phyloP scores from a whole-genome alignment of 495 filamentous ascomycete species.

The Immersiella caudata region DNA sequence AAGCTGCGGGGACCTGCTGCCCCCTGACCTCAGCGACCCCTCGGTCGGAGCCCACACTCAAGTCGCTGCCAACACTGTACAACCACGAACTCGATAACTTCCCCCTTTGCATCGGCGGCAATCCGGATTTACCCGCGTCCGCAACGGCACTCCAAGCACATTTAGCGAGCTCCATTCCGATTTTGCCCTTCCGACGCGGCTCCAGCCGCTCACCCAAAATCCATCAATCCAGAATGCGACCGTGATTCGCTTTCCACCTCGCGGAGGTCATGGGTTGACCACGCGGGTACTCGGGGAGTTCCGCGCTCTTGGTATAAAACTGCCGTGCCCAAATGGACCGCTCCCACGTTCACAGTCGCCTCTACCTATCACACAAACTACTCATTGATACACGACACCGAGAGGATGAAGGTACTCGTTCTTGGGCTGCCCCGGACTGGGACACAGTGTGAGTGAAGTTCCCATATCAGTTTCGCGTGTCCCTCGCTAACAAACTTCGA shows the following conservation, averaged over 20 bases:
- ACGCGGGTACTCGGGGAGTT: background rate
- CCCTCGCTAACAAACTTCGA: background rate
- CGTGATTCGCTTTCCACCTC: background rate
- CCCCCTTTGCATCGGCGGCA: background rate
- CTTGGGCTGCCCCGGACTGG: slow-evolving; percentile 16
- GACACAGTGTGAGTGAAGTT: slow-evolving; percentile 4
- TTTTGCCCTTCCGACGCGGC: background rate
- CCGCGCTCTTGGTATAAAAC: background rate
- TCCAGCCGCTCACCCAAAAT: background rate
- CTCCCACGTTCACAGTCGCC: background rate
- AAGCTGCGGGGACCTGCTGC: background rate
- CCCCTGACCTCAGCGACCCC: too few species aligned
- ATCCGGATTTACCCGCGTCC: background rate
- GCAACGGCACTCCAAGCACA: background rate
- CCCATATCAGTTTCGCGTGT: background rate
- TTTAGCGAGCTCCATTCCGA: background rate
- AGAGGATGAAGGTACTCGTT: slow-evolving; percentile 14
- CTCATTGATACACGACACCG: background rate
- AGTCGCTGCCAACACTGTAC: too few species aligned
- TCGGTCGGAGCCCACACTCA: too few species aligned
- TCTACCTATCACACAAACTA: background rate
- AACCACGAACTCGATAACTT: background rate
- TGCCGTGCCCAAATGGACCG: background rate
- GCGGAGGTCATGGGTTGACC: too few species aligned
- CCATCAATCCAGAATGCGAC: background rate